A percentile compares a stretch with the other conserved stretches of the same genome.
phyloP scores from a whole-genome alignment of 306 rosid species.

The Oxytropis ochrocephala region DNA sequence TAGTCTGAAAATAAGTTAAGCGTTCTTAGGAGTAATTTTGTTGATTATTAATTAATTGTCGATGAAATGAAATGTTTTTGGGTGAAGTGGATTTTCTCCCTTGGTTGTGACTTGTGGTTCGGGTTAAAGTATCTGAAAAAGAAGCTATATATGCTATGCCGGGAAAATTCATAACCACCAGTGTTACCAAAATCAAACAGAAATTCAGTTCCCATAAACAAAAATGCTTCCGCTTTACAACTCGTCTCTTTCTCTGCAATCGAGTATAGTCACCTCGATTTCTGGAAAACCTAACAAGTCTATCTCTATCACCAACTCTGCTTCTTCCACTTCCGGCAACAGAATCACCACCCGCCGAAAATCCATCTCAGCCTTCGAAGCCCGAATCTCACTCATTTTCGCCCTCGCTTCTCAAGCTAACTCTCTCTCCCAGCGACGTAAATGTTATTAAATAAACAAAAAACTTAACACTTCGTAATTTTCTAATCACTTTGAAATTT shows the following conservation, averaged over 20 bases:
- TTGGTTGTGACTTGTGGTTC: neutral
- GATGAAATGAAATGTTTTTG: too few relatives aligned
- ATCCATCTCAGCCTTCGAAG: constrained; percentile 56
- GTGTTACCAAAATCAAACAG: neutral
- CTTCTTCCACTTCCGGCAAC: constrained; percentile 34
- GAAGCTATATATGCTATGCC: neutral
- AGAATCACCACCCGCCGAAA: constrained; percentile 31
- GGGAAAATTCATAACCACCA: constrained; percentile 10
- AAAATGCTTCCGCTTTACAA: constrained; percentile 27
- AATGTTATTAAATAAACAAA: constrained; percentile 12
- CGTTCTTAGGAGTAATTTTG: too few relatives aligned
- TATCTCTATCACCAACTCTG: constrained; percentile 33
- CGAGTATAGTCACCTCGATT: neutral
- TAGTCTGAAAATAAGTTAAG: too few relatives aligned
- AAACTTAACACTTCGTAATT: neutral
- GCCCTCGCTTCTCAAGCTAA: constrained; percentile 78
- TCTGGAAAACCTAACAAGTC: constrained; percentile 16
- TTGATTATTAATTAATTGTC: too few relatives aligned
- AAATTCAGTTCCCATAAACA: neutral
- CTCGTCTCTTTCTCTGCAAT: constrained; percentile 27
- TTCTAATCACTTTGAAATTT: neutral
- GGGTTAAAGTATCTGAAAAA: neutral
- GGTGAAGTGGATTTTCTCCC: too few relatives aligned
- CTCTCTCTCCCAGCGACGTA: constrained; percentile 71
- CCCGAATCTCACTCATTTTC: constrained; percentile 69